These are phyloP conservation scores for Orbilia quercus DNA, from an alignment of 2,329 filamentous ascomycete species.

Conservation along the genomic window DNA sequence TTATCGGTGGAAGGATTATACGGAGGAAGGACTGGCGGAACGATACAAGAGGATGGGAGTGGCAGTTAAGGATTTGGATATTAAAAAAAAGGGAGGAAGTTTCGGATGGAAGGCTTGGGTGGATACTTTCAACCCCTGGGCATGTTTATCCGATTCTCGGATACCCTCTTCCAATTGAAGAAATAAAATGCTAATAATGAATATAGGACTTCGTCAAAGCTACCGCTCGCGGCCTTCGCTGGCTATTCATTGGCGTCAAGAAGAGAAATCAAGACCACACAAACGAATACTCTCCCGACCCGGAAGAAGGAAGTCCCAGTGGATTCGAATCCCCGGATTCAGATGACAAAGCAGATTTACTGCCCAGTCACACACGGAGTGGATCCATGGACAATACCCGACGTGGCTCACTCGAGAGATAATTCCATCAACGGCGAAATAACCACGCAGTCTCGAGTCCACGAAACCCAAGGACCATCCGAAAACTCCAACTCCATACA, in stretches of 20 bases:
- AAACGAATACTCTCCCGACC: conserved; percentile 61
- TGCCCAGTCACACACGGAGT: conserved; percentile 39
- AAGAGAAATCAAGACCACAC: conserved; percentile 68
- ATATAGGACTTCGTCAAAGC: conserved; percentile 83
- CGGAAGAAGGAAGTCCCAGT: conserved; percentile 19
- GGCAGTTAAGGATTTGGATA: conserved; percentile 62
- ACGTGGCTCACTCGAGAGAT: conserved; percentile 21
- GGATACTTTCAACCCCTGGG: conserved; percentile 55
- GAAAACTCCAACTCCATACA: too few relatives aligned
- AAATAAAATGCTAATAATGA: conserved; percentile 66
- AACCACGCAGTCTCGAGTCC: too few relatives aligned
- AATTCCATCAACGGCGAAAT: background rate
- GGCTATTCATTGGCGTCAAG: conserved; percentile 80
- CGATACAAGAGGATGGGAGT: conserved; percentile 67
- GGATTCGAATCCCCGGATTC: conserved; percentile 20
- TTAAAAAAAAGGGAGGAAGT: conserved; percentile 65
- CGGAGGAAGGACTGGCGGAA: conserved; percentile 64
- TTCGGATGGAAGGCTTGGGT: conserved; percentile 57
- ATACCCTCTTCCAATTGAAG: conserved; percentile 71
- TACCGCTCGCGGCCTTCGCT: conserved; percentile 79
- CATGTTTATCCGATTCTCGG: conserved; percentile 38
- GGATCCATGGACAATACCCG: conserved; percentile 27
- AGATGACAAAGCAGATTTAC: conserved; percentile 39
- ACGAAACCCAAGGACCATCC: too few relatives aligned
- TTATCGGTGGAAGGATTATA: conserved; percentile 81